Base-by-base conservation (phyloP, 108 stramenopile genomes). In the Stephanodiscus triporus region DNA sequence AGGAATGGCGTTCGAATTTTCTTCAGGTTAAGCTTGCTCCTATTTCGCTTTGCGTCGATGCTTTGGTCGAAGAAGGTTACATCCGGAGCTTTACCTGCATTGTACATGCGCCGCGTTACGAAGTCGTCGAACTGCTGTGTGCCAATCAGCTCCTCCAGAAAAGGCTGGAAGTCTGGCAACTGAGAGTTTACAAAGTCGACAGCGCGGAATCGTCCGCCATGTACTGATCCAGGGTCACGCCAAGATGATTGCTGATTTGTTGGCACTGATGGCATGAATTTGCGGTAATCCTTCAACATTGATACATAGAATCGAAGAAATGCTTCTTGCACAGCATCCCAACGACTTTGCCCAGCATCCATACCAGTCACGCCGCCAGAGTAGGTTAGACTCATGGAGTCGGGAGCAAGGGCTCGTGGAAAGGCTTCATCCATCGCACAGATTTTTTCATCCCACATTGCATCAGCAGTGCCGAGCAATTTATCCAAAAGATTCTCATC, bases 101-200 rank as follows among this genome's bases (percentile, higher is more conserved):
- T 89, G 72, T 92, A 92, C 68, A 97, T 72, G 9, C 92, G 79
- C 50, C 89, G 85, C 19, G 91, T 92, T 6, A 97, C 87, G 67
- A 95, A 97, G 58, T 89, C 90, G 60, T 94, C 90, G 79, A 97
- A 97, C 64, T 90, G 90, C 67, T 97, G 96, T 2, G 94, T 95
- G 22, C 48, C 53, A 38, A 88, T 83, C 4, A 97, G 61, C 51
- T 89, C 89, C 34, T 77, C 65, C 36, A 97, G 63, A 57, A 92
- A 97, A 0, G 84, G 73, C 29, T 75, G 78, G 66, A 89, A 89
- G 19, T 90, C 87, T 37, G 78, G 68, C n/a, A 83, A 87, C 63
- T 91, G 89, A 13, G 78, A 79, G 26, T 71, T 65, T 29, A 94
- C 71, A 70, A 93, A 94, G 9, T 77, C 84, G 27, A 82, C 86